Evolutionary conservation across 345 rosid species (phyloP).

Genomic region (Turnera subulata): DNA sequence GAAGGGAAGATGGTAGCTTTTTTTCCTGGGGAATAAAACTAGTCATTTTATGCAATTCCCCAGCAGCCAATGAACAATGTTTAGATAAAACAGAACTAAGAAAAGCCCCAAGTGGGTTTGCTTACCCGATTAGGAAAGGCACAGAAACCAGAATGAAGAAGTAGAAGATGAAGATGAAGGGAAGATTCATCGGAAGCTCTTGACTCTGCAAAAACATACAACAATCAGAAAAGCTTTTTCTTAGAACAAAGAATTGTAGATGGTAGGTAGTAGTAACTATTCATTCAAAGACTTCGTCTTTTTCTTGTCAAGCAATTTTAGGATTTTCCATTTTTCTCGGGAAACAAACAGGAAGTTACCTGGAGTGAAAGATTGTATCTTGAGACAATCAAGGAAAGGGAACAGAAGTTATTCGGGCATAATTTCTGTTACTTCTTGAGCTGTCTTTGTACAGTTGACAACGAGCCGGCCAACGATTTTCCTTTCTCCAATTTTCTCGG

Average conservation of each 20-base stretch:
- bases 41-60: background rate
- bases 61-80: background rate
- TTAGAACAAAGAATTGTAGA: too few species aligned
- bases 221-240: too few species aligned
- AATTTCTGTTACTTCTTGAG: too few species aligned
- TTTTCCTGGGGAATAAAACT: too few species aligned
- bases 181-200: constrained; percentile 12
- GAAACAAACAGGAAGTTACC: constrained; percentile 7
- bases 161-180: background rate
- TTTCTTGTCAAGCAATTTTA: too few species aligned
- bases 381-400: constrained; percentile 1
- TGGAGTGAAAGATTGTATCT: background rate
- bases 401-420: background rate
- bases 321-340: background rate
- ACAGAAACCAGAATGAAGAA: constrained; percentile 11
- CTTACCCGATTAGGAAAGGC: constrained; percentile 15
- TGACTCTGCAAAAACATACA: background rate
- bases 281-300: too few species aligned
- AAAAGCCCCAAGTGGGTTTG: background rate
- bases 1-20: too few species aligned
- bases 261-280: too few species aligned
- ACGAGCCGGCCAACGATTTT: too few species aligned
- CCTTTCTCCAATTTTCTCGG: background rate
- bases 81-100: background rate
- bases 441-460: too few species aligned